Conservation (phyloP, 1,139 yeast species). For the Kodamaea ohmeri region DNA sequence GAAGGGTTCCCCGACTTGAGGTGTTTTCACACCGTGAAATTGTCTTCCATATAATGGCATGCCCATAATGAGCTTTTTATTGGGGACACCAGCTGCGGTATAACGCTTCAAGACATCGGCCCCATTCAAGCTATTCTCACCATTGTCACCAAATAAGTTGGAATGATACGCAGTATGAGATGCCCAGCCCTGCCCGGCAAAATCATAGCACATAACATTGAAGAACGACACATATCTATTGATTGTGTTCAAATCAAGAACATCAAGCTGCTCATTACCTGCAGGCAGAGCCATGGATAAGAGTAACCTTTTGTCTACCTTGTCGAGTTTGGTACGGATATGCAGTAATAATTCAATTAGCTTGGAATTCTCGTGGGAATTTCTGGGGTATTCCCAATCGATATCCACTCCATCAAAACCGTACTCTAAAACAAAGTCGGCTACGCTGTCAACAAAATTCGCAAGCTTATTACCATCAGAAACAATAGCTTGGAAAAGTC, state of each 20-base stretch:
- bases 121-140: constrained; percentile 46
- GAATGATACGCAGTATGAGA: constrained; percentile 61
- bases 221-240: constrained; percentile 61
- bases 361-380: constrained; percentile 40
- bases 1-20: constrained; percentile 43
- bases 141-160: constrained; percentile 51
- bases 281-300: constrained; percentile 81
- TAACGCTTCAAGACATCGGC: constrained; percentile 51
- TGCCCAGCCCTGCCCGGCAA: constrained; percentile 73
- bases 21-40: constrained; percentile 42
- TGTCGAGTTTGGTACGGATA: constrained; percentile 43
- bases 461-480: constrained; percentile 33
- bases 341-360: constrained; percentile 45
- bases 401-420: constrained; percentile 89
- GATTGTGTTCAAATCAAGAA: constrained; percentile 49
- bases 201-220: constrained; percentile 93
- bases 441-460: constrained; percentile 51
- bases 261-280: constrained; percentile 42
- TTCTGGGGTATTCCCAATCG: constrained; percentile 90
- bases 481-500: constrained; percentile 49
- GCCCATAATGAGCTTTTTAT: constrained; percentile 67
- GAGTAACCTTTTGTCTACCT: constrained; percentile 24
- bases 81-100: constrained; percentile 37
- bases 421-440: constrained; percentile 45
- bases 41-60: constrained; percentile 87